phyloP scores from a whole-genome alignment of 257 asterid genomes.

The Striga asiatica region DNA sequence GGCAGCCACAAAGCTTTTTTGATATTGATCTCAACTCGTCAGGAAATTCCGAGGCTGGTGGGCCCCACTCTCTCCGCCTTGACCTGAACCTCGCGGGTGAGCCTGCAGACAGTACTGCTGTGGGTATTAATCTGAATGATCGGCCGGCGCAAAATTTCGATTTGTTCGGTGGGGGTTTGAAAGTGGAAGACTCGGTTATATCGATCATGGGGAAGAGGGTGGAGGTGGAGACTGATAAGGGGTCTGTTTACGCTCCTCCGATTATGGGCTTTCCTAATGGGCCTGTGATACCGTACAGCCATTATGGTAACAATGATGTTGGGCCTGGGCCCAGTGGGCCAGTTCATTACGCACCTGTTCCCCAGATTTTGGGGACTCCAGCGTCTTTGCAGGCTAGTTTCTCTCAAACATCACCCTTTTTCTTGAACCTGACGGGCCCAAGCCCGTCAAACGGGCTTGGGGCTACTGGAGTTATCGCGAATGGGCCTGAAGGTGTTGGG shows the following conservation, averaged over 20 bases:
- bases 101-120: conserved; percentile 24
- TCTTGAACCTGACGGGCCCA: conserved; percentile 35
- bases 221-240: conserved; percentile 35
- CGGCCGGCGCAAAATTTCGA: too few species aligned
- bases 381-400: conserved; percentile 36
- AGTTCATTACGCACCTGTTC: conserved; percentile 26
- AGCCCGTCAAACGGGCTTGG: too few species aligned
- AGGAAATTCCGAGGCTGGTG: conserved; percentile 31
- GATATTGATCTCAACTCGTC: too few species aligned
- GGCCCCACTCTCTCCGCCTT: conserved; percentile 24
- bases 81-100: conserved; percentile 59
- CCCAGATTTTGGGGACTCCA: conserved; percentile 53
- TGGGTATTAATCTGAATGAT: background rate
- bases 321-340: conserved; percentile 41
- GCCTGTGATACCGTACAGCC: conserved; percentile 35
- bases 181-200: conserved; percentile 38
- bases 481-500: too few species aligned
- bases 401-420: conserved; percentile 50
- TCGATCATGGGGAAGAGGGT: conserved; percentile 71
- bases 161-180: too few species aligned
- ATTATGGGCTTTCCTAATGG: conserved; percentile 18
- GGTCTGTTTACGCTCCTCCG: conserved; percentile 17
- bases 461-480: too few species aligned
- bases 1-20: conserved; percentile 39
- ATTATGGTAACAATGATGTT: conserved; percentile 40